Percentiles rank a stretch among this genome's conserved stretches.
These are phyloP conservation scores for Dipteronia dyeriana DNA, from an alignment of 345 rosid species.

Conservation along the genomic window DNA sequence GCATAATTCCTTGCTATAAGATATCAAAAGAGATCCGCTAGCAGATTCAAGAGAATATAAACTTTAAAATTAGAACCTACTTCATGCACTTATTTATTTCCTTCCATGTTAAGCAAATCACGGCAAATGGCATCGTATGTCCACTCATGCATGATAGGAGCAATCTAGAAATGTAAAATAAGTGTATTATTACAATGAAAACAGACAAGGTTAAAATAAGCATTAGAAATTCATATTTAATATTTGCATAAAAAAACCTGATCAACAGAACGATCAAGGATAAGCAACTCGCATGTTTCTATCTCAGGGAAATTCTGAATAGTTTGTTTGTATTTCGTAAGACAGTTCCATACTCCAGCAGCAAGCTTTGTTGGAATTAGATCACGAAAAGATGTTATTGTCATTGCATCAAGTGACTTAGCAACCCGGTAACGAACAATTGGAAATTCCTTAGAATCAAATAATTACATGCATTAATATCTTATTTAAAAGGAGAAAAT, in stretches of 20 bases:
- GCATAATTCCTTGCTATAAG: conserved; percentile 29
- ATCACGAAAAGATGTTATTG: conserved; percentile 89
- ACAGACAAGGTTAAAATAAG: conserved; percentile 11
- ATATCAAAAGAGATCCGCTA: conserved; percentile 31
- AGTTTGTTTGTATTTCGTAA: conserved; percentile 70
- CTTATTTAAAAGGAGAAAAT: background rate
- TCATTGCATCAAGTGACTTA: conserved; percentile 85
- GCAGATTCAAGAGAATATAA: conserved; percentile 23
- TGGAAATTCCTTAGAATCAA: conserved; percentile 75
- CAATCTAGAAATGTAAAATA: conserved; percentile 62
- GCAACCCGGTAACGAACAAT: conserved; percentile 92
- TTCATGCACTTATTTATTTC: conserved; percentile 96
- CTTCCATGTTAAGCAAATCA: conserved; percentile 90
- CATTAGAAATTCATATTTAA: conserved; percentile 13
- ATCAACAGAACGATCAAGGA: conserved; percentile 94
- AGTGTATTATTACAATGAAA: conserved; percentile 13
- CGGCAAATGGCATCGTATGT: conserved; percentile 99
- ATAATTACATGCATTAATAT: conserved; percentile 21
- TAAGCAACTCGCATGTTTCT: conserved; percentile 95
- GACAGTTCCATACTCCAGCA: conserved; percentile 96
- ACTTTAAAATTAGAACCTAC: conserved; percentile 40
- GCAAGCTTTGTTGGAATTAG: conserved; percentile 95
- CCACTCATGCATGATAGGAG: conserved; percentile 99
- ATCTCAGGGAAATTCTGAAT: conserved; percentile 78
- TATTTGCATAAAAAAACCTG: conserved; percentile 57